A percentile compares a stretch with the other conserved stretches of the same genome.
phyloP scores from a whole-genome alignment of 345 rosid species.

The Kernera saxatilis region DNA sequence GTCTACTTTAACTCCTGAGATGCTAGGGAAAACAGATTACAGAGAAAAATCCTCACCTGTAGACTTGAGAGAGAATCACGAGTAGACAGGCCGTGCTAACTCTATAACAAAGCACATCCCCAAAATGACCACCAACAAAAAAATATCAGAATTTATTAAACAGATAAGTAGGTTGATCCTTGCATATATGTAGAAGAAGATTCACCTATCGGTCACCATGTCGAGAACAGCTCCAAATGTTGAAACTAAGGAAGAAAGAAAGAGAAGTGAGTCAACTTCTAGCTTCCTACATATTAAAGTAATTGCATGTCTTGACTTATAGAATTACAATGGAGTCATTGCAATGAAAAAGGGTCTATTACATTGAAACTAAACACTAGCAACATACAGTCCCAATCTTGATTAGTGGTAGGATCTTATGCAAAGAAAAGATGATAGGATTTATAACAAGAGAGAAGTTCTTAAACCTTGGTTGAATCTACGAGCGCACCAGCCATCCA shows the following conservation, averaged over 20 bases:
- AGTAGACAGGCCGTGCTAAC: constrained; percentile 96
- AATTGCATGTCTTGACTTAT: not conserved
- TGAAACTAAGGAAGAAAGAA: constrained; percentile 52
- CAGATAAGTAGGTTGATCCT: not conserved
- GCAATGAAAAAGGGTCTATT: not conserved
- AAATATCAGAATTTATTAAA: not conserved
- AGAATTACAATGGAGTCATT: not conserved
- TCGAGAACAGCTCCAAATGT: constrained; percentile 98
- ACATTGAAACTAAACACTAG: not conserved
- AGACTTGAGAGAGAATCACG: constrained; percentile 87
- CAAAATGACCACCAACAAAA: not conserved
- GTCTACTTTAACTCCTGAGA: not conserved
- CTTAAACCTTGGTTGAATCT: constrained; percentile 81
- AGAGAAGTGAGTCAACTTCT: constrained; percentile 14
- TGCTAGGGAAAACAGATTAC: not conserved
- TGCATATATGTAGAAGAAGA: constrained; percentile 8
- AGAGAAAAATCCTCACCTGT: constrained; percentile 42
- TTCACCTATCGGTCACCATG: constrained; percentile 96
- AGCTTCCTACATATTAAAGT: not conserved
- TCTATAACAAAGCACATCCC: constrained; percentile 38
- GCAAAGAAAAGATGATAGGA: not conserved
- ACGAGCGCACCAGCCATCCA: constrained; percentile 99
- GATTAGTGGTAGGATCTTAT: not conserved
- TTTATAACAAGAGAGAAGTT: not conserved
- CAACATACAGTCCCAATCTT: not conserved